A percentile compares a stretch with the other conserved stretches of the same genome.
Evolutionary conservation across 306 rosid genomes (phyloP).

Genomic region (Castanea mollissima): DNA sequence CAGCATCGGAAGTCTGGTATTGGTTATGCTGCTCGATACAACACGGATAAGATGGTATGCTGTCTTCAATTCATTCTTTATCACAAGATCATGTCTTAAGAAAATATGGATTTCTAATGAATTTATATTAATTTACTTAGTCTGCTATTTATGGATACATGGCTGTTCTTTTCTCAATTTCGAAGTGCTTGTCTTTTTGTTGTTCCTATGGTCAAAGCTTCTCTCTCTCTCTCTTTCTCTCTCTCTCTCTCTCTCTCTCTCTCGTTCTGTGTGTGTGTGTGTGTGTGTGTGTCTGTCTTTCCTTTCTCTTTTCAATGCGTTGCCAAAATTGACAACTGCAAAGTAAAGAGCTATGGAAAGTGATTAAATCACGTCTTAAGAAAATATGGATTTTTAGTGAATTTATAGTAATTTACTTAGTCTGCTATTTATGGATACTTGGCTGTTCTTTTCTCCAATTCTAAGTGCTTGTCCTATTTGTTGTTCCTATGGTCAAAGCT

Average conservation of each 20-base stretch:
- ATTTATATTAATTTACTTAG: background rate
- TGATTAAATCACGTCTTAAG: background rate
- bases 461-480: background rate
- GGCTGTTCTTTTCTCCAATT: background rate
- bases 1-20: conserved; percentile 97
- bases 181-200: background rate
- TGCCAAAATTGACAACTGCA: background rate
- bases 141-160: background rate
- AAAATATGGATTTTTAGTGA: background rate
- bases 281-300: no score
- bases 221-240: background rate
- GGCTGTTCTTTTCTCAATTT: background rate
- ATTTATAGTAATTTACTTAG: background rate
- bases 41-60: conserved; percentile 88
- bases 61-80: background rate
- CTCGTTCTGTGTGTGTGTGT: no score
- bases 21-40: conserved; percentile 97
- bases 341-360: background rate
- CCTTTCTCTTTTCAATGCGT: background rate
- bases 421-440: background rate
- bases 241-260: no score
- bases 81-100: background rate
- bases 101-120: background rate
- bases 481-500: background rate
- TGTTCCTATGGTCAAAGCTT: background rate